Base-by-base conservation (phyloP, 1,284 basidiomycete species). In the Ustilago loliicola region DNA sequence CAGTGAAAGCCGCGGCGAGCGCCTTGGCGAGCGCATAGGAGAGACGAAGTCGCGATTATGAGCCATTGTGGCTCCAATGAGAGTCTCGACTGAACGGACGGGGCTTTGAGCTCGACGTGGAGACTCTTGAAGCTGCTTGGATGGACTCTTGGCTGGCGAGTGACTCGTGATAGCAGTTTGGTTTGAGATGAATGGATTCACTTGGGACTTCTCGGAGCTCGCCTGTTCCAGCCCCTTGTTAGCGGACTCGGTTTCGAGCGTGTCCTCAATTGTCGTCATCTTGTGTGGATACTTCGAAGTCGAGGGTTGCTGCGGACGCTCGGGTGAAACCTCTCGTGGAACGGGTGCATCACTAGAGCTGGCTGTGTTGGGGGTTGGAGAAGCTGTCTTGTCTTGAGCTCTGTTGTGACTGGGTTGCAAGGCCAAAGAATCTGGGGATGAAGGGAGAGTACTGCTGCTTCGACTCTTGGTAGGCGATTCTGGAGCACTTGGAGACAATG, bases 11-110 rank as follows among this genome's bases (percentile, higher is more conserved):
- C 68, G 59, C 1, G 73, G 73, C 0, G 73, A 76, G 30, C 73
- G 68, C 40, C 73, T 54, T 0, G 73, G 68, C 15, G 73, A 72
- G 48, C 68, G 67, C 48, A 55, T 56, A 17, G 73, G 73, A 32
- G 73, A 76, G 34, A 21, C 27, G 1, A 64, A 29, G 11, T 76
- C 64, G 10, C 42, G 54, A 54, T 72, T 67, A 9, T 71, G 65
- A 15, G 61, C 56, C 68, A 68, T 59, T 1, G 73, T 62, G 3
- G 65, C 73, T 9, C 59, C 68, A 54, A 76, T 72, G 40, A 76
- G 68, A 25, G 73, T 58, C 50, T 76, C 73, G 59, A 76, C 58
- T 2, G 67, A 67, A 25, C 73, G 64, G 17, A 76, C 53, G 2
- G 73, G 68, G 32, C 73, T 76, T 32, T 72, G 65, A 1, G 21